phyloP scores from a whole-genome alignment of 2,329 filamentous ascomycete genomes.

The Beauveria australis region DNA sequence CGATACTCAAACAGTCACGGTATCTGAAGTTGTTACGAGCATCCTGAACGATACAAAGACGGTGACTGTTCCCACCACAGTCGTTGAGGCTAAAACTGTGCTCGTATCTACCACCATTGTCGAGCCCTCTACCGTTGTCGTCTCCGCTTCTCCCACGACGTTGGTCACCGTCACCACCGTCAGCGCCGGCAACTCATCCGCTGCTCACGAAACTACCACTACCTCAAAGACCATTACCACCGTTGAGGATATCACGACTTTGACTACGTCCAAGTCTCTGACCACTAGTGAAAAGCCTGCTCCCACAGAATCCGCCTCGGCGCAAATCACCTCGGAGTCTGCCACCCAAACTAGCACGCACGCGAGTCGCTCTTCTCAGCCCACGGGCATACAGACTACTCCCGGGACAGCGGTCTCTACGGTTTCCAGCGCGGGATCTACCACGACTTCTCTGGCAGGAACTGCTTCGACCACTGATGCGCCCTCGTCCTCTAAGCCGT shows the following conservation, averaged over 20 bases:
- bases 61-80: background rate
- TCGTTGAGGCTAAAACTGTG: background rate
- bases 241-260: background rate
- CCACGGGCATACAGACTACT: background rate
- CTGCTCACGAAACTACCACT: background rate
- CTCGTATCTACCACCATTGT: background rate
- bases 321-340: conserved; percentile 11
- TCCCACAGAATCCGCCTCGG: background rate
- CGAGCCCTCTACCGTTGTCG: conserved; percentile 22
- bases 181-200: background rate
- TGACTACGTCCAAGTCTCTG: background rate
- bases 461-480: background rate
- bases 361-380: background rate
- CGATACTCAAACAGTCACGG: conserved; percentile 21
- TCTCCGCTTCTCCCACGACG: conserved; percentile 17
- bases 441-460: background rate
- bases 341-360: background rate
- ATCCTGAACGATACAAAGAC: background rate
- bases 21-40: conserved; percentile 4
- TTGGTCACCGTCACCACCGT: conserved; percentile 21
- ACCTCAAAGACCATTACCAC: background rate
- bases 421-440: background rate
- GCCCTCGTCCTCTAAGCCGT: conserved; percentile 13
- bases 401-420: no score
- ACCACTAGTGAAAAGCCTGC: background rate